Evolutionary conservation across 805 yeast genomes (phyloP).

Genomic region (Hanseniaspora lachancei): DNA sequence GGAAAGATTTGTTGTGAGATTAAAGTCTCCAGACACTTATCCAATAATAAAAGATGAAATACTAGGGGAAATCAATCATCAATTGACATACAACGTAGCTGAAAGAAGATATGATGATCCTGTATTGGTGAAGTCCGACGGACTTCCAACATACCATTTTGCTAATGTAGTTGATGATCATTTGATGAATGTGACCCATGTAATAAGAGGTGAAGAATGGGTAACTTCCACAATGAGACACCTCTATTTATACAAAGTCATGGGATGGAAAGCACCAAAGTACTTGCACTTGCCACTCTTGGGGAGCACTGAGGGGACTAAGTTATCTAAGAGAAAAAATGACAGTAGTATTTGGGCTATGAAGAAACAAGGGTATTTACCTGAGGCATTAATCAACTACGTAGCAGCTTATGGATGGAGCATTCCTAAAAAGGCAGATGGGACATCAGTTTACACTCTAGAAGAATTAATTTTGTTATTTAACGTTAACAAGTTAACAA

Average conservation of each 20-base stretch:
- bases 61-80: slow-evolving; percentile 65
- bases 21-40: slow-evolving; percentile 61
- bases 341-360: slow-evolving; percentile 59
- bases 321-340: slow-evolving; percentile 72
- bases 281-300: slow-evolving; percentile 84
- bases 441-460: slow-evolving; percentile 40
- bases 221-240: slow-evolving; percentile 91
- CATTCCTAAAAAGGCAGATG: slow-evolving; percentile 49
- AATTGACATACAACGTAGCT: slow-evolving; percentile 57
- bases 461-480: slow-evolving; percentile 44
- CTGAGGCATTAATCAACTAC: slow-evolving; percentile 80
- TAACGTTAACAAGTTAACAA: slow-evolving; percentile 61
- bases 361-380: slow-evolving; percentile 50
- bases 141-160: slow-evolving; percentile 89
- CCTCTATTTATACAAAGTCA: slow-evolving; percentile 69
- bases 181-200: slow-evolving; percentile 84
- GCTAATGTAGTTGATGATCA: slow-evolving; percentile 95
- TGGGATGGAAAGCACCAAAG: slow-evolving; percentile 72
- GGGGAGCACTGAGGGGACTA: slow-evolving; percentile 49
- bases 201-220: slow-evolving; percentile 97
- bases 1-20: slow-evolving; percentile 47
- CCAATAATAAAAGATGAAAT: slow-evolving; percentile 58
- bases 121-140: slow-evolving; percentile 81
- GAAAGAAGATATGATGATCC: slow-evolving; percentile 83
- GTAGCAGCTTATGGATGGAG: slow-evolving; percentile 93